Evolutionary conservation across 768 basidiomycete genomes (phyloP).

Genomic region (Amanita thiersii): DNA sequence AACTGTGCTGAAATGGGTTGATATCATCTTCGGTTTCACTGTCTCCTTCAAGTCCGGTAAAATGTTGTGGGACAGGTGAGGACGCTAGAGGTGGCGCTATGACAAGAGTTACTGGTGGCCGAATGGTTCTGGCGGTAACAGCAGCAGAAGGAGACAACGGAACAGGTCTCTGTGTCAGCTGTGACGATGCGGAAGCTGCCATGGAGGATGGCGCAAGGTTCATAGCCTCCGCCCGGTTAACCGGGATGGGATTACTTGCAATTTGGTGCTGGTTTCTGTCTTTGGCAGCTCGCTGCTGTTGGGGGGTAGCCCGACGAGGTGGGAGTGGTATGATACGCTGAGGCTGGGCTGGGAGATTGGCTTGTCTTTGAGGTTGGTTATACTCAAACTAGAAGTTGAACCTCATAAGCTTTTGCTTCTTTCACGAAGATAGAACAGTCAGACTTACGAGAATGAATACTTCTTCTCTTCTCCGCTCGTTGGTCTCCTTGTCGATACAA

Average conservation of each 20-base stretch:
- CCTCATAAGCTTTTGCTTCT: no score
- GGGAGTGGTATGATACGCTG: constrained; percentile 10
- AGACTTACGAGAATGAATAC: constrained; percentile 30
- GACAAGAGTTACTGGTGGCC: neutral
- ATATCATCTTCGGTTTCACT: constrained; percentile 26
- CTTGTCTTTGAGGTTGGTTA: constrained; percentile 13
- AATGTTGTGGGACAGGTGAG: constrained; percentile 5
- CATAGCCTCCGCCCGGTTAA: constrained; percentile 10
- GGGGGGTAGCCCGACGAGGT: constrained; percentile 6
- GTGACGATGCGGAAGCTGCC: constrained; percentile 9
- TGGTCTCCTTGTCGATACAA: constrained; percentile 39
- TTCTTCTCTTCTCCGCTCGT: constrained; percentile 30
- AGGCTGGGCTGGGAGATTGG: constrained; percentile 7
- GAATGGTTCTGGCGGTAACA: neutral
- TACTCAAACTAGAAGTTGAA: constrained; percentile 25
- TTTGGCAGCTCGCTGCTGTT: neutral
- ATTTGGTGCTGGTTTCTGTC: constrained; percentile 5
- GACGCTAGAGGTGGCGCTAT: constrained; percentile 3
- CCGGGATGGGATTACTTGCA: constrained; percentile 2
- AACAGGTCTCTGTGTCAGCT: constrained; percentile 7
- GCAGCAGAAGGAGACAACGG: constrained; percentile 9
- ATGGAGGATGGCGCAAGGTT: constrained; percentile 9
- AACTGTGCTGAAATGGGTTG: constrained; percentile 34
- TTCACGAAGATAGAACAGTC: constrained; percentile 1
- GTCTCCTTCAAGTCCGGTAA: constrained; percentile 8